Conservation (phyloP, 192 early-diverging fungal species). For the Globomyces pollinis-pini region DNA sequence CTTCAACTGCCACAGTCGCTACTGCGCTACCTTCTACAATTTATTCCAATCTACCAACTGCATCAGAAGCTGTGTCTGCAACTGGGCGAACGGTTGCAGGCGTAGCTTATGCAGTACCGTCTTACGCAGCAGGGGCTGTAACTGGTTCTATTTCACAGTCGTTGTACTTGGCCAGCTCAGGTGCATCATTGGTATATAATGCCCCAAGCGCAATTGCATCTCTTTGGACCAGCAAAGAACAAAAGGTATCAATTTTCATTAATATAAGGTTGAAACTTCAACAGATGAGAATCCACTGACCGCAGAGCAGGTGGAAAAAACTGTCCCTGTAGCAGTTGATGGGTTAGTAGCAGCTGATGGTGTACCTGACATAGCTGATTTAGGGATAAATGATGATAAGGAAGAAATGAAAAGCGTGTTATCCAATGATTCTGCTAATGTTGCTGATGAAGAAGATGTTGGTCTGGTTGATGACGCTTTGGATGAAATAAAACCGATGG, state of each 20-base stretch:
- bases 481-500: not conserved
- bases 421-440: not conserved
- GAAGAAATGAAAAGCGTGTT: not conserved
- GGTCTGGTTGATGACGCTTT: not conserved
- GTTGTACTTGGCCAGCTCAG: not conserved
- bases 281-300: not conserved
- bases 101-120: not conserved
- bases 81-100: not conserved
- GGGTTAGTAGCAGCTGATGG: not conserved
- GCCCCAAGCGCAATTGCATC: not conserved
- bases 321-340: not conserved
- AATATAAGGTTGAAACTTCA: no score
- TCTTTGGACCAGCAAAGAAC: no score
- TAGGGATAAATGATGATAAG: not conserved
- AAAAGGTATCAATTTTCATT: no score
- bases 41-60: not conserved
- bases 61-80: not conserved
- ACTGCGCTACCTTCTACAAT: constrained; percentile 1
- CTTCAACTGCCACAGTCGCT: not conserved
- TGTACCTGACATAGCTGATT: not conserved
- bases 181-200: not conserved
- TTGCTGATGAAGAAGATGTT: not conserved
- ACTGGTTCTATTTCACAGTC: not conserved
- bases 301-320: not conserved
- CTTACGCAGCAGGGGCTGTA: not conserved